Conservation (phyloP, 1,139 yeast species). For the Candida sojae region DNA sequence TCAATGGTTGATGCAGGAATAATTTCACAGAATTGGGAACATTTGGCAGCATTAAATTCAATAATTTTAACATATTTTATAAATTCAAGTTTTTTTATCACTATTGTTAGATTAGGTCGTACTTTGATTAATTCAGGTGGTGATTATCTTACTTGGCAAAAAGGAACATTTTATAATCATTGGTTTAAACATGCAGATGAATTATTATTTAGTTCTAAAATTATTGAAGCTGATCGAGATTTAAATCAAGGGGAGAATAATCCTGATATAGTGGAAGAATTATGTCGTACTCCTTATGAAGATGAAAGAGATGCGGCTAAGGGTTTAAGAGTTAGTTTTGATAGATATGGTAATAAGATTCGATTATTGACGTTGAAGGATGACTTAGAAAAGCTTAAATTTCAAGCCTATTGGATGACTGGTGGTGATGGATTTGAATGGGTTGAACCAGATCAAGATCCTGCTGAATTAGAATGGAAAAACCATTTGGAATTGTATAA, state of each 20-base stretch:
- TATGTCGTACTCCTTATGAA: constrained; percentile 34
- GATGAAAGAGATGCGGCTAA: constrained; percentile 20
- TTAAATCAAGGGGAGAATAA: constrained; percentile 43
- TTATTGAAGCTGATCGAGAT: constrained; percentile 64
- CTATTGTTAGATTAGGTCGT: constrained; percentile 61
- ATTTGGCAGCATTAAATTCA: constrained; percentile 53
- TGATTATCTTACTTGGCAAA: constrained; percentile 58
- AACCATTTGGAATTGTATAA: constrained; percentile 29
- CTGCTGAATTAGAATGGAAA: constrained; percentile 66
- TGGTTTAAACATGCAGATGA: constrained; percentile 73
- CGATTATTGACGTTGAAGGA: constrained; percentile 44
- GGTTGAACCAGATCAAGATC: constrained; percentile 82
- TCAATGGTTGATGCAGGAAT: constrained; percentile 35
- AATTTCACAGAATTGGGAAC: constrained; percentile 40
- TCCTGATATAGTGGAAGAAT: constrained; percentile 38
- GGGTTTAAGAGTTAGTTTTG: constrained; percentile 33
- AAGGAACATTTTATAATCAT: constrained; percentile 64
- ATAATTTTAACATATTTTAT: constrained; percentile 65
- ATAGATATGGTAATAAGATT: constrained; percentile 41
- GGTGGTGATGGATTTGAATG: constrained; percentile 79
- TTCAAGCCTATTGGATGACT: constrained; percentile 76
- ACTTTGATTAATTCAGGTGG: constrained; percentile 52
- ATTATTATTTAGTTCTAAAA: constrained; percentile 63
- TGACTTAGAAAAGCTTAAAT: constrained; percentile 52
- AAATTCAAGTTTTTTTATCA: constrained; percentile 61